Conservation (phyloP, 202 grass and related monocot genomes). For the Hordeum pubiflorum region DNA sequence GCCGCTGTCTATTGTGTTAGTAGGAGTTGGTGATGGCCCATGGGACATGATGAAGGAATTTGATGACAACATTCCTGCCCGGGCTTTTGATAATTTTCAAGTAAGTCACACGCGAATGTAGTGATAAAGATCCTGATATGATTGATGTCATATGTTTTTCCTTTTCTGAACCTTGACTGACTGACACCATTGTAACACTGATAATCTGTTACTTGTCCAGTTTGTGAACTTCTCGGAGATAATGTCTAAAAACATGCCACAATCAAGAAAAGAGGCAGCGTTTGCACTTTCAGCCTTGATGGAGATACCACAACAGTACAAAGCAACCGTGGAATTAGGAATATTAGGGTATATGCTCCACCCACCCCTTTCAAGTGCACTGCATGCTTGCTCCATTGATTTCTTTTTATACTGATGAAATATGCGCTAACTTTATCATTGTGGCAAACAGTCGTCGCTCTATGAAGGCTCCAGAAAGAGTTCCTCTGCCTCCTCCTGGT, state of each 20-base stretch:
- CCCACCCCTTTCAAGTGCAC: background rate
- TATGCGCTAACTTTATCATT: constrained; percentile 18
- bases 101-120: constrained; percentile 22
- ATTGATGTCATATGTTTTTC: background rate
- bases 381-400: background rate
- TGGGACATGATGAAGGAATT: constrained; percentile 99
- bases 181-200: background rate
- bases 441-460: constrained; percentile 40
- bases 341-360: constrained; percentile 84
- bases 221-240: constrained; percentile 98
- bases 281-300: constrained; percentile 87
- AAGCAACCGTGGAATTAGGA: constrained; percentile 85
- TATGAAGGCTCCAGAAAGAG: constrained; percentile 44
- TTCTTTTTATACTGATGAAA: background rate
- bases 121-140: background rate
- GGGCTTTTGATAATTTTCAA: constrained; percentile 97
- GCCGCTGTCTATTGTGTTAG: constrained; percentile 84
- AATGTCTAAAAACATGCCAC: constrained; percentile 81
- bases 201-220: constrained; percentile 35
- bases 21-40: constrained; percentile 97
- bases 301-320: constrained; percentile 95
- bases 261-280: constrained; percentile 66
- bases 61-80: constrained; percentile 93
- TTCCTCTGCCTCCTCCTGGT: constrained; percentile 71
- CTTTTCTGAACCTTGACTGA: background rate